Base-by-base conservation (phyloP, 1,284 basidiomycete species). In the Leccinum solheimii region DNA sequence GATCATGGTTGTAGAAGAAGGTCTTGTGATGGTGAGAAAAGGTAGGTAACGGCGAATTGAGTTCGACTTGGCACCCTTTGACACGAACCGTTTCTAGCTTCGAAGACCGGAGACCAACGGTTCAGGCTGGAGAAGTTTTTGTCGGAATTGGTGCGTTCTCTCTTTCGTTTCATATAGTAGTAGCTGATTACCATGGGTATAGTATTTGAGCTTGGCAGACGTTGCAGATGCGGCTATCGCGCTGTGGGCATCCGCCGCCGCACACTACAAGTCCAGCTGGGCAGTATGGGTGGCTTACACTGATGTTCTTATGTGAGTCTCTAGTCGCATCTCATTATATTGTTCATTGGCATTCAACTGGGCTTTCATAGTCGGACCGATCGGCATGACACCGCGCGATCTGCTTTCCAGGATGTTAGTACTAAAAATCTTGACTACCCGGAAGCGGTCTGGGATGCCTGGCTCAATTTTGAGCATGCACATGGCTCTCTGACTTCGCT, bases 401-500 rank as follows among this genome's bases (percentile, higher is more conserved):
- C 82, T 26, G 77, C 86, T 4, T 95, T 91, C 76, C 77, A 79
- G 21, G 83, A 87, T 60, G 79, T 88, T 13, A 84, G 86, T 57
- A 78, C 80, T 51, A 90, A 89, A 72, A 83, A 87, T 51, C 69
- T 97, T 48, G 95, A 98, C 75, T 97, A 95, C 90, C 94, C 95
- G 0, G 95, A 97, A 74, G 90, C 88, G 3, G 79, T 98, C 5
- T 94, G 94, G 85, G 91, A 95, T 62, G 90, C 91, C 0, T 97
- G 93, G 89, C 72, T 88, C 5, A 78, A 82, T 14, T 97, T 98
- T 67, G 97, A 98, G 73, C 87, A 94, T 64, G 77, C 91, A 3
- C 82, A 94, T 67, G 97, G 97, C 1, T 81, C 84, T 8, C 77
- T 93, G 7, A 79, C 85, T 48, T 86, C 88, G 5, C 75, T 97